Percentiles rank a stretch among this genome's conserved stretches.
These are phyloP conservation scores for Eimeria praecox DNA, from an alignment of 169 alveolate genomes.

Conservation along the genomic window DNA sequence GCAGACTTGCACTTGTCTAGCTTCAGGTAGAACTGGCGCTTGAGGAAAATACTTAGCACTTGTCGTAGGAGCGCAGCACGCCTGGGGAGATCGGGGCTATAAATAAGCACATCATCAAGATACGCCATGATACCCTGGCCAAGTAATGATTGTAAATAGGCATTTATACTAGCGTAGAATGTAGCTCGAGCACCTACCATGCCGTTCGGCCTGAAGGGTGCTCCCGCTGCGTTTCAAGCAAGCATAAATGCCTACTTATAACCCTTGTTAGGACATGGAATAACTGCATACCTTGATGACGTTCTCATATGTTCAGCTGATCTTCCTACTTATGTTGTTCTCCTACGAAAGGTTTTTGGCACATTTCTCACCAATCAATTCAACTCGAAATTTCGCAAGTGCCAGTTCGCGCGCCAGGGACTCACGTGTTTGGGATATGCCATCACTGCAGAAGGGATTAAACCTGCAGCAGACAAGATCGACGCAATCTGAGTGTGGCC, in stretches of 20 bases:
- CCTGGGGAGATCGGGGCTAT: background rate
- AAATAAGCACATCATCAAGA: background rate
- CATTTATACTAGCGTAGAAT: background rate
- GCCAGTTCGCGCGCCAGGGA: no score
- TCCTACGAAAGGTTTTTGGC: no score
- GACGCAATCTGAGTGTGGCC: background rate
- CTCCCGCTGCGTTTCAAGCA: no score
- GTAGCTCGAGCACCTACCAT: slow-evolving; percentile 16
- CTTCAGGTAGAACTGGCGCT: background rate
- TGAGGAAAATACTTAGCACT: background rate
- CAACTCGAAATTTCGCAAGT: no score
- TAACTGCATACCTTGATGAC: no score
- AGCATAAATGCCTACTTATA: no score
- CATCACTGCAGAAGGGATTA: background rate
- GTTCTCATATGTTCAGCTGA: no score
- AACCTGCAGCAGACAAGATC: background rate
- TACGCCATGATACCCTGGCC: background rate
- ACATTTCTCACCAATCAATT: no score
- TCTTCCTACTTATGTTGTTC: no score
- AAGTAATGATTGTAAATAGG: background rate
- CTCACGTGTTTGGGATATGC: background rate
- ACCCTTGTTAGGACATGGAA: no score
- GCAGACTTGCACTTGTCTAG: background rate
- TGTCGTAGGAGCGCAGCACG: background rate
- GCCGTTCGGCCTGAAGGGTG: no score